These are phyloP conservation scores for Cordyceps javanica DNA, from an alignment of 2,329 filamentous ascomycete genomes.

Conservation along the genomic window DNA sequence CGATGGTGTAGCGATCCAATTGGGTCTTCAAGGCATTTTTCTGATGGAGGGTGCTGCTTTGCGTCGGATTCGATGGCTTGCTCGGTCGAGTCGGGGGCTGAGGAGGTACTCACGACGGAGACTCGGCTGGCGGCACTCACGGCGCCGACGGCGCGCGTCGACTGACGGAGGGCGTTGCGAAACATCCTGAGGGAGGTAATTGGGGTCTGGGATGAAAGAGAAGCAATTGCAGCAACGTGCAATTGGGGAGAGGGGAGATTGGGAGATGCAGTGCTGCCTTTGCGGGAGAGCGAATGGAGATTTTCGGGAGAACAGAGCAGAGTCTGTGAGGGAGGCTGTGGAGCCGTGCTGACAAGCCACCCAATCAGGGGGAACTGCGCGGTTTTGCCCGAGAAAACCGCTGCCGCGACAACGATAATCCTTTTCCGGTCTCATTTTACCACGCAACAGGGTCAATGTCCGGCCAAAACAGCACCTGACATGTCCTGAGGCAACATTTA, in stretches of 20 bases:
- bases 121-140: slow-evolving; percentile 88
- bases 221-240: slow-evolving; percentile 58
- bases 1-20: slow-evolving; percentile 25
- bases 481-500: slow-evolving; percentile 10
- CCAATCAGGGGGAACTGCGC: slow-evolving; percentile 31
- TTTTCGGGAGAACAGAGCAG: slow-evolving; percentile 38
- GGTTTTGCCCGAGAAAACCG: slow-evolving; percentile 35
- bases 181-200: slow-evolving; percentile 68
- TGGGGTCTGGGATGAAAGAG: slow-evolving; percentile 45
- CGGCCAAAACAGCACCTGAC: not conserved
- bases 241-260: slow-evolving; percentile 59
- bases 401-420: slow-evolving; percentile 33
- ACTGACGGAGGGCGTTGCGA: slow-evolving; percentile 96
- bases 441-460: not conserved
- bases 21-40: slow-evolving; percentile 27
- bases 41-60: slow-evolving; percentile 28
- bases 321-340: slow-evolving; percentile 37
- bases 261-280: slow-evolving; percentile 44
- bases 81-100: slow-evolving; percentile 34
- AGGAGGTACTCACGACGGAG: slow-evolving; percentile 77
- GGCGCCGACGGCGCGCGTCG: slow-evolving; percentile 88
- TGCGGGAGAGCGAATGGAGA: slow-evolving; percentile 39
- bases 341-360: slow-evolving; percentile 25
- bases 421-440: slow-evolving; percentile 19
- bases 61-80: slow-evolving; percentile 38